Evolutionary conservation across 805 yeast species (phyloP).

Genomic region (Teunomyces kruisii): DNA sequence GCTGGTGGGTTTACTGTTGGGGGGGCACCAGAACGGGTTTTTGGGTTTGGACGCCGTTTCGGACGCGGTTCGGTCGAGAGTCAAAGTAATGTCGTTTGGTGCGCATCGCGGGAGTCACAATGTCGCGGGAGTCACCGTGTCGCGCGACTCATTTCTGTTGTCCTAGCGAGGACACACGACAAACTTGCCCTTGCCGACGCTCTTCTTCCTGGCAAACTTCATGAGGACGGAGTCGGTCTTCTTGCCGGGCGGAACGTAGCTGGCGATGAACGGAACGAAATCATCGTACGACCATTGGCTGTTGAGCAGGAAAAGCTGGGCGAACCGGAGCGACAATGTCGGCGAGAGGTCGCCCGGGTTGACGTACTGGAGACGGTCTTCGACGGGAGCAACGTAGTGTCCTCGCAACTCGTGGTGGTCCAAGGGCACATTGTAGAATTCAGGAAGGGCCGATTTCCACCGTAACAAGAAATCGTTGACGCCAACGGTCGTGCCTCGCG

Average conservation of each 20-base stretch:
- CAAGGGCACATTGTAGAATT: constrained; percentile 58
- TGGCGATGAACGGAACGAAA: constrained; percentile 32
- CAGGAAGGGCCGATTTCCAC: constrained; percentile 65
- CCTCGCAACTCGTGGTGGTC: constrained; percentile 58
- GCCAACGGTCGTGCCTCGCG: constrained; percentile 19
- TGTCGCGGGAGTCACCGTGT: neutral
- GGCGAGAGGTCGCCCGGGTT: constrained; percentile 48
- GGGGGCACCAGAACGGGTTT: neutral
- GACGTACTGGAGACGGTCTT: constrained; percentile 51
- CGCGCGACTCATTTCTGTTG: neutral
- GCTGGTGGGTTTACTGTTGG: too few relatives aligned
- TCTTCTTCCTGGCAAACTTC: constrained; percentile 37
- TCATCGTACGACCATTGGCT: constrained; percentile 42
- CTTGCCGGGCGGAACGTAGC: constrained; percentile 33
- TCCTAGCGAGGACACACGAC: constrained; percentile 21
- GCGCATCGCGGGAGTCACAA: too few relatives aligned
- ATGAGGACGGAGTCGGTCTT: constrained; percentile 38
- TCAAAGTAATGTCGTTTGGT: too few relatives aligned
- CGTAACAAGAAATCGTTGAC: constrained; percentile 54
- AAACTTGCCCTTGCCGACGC: constrained; percentile 30
- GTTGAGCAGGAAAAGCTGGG: constrained; percentile 25
- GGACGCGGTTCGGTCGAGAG: neutral
- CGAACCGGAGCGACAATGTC: constrained; percentile 10
- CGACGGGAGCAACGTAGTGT: constrained; percentile 47
- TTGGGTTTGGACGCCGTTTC: neutral